Evolutionary conservation across 2,329 filamentous ascomycete genomes (phyloP).

Genomic region (Fusarium protoensiforme): DNA sequence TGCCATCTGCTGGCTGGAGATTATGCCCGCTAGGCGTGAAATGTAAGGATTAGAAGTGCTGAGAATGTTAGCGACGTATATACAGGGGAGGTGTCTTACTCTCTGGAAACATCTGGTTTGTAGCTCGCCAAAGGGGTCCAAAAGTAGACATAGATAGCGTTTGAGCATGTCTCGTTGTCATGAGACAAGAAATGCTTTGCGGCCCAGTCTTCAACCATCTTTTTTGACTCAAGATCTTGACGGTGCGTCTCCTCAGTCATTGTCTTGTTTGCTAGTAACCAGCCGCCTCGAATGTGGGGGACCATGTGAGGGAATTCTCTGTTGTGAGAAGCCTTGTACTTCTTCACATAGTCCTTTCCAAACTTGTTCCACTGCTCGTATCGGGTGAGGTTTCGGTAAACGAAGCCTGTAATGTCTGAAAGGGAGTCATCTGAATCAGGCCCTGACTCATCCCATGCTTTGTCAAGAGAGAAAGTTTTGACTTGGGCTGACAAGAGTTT

Average conservation of each 20-base stretch:
- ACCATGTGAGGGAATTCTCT: conserved; percentile 17
- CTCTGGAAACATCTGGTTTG: conserved; percentile 19
- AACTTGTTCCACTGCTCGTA: conserved; percentile 16
- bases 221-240: conserved; percentile 4
- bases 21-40: fast-evolving
- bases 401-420: fast-evolving
- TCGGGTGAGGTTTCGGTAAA: conserved; percentile 1
- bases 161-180: conserved; percentile 4
- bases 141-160: conserved; percentile 17
- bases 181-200: background rate
- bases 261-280: background rate
- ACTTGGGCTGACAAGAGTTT: background rate
- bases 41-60: conserved; percentile 13
- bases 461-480: background rate
- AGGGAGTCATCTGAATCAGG: background rate
- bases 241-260: background rate
- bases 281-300: background rate
- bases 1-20: fast-evolving
- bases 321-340: background rate
- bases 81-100: background rate
- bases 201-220: conserved; percentile 1
- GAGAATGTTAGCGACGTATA: background rate
- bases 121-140: background rate
- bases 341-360: background rate
- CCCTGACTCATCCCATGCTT: background rate